Base-by-base conservation (phyloP, 2,329 filamentous ascomycete species). In the Sporothrix phasma region DNA sequence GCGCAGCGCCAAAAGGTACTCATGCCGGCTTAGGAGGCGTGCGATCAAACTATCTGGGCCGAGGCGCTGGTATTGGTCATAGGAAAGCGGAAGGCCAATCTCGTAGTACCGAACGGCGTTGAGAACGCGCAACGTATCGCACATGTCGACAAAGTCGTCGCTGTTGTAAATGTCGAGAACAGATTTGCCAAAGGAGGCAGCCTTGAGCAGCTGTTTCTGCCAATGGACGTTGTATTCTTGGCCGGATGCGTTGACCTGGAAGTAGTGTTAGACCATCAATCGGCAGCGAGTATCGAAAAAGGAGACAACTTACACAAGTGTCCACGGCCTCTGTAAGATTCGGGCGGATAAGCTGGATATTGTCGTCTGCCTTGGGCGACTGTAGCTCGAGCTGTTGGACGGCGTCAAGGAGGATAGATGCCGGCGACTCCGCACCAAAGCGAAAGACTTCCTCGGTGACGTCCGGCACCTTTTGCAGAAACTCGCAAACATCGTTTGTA, bases 101-200 rank as follows among this genome's bases (percentile, higher is more conserved):
- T 95, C 89, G 73, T 94, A 97, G 74, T 89, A 95, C 61, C 94
- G 87, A 13, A 93, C 89, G 6, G 93, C 93, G 70, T 97, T 97
- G 56, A 99, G 80, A 0, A 99, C 92, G 17, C 94, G 88, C 17
- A 99, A 78, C 0, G 88, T 94, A 74, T 99, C 93, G 69, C 92
- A 96, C 88, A 97, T 97, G 67, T 97, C 93, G 62, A 99, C 94
- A 75, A 97, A 99, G 68, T 99, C 93, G 72, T 99, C 94, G 72
- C 92, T 97, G 75, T 94, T 97, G 76, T 97, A 99, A 13, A 97
- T 86, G 71, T 97, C 94, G 3, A 99, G 82, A 0, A 97, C 94
- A 0, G 94, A 97, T 74, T 99, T 99, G 66, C 94, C 94, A 73
- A 97, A 97, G 0, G 93, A 97, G 0, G 94, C 94, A 5, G 94